A percentile compares a stretch with the other conserved stretches of the same genome.
phyloP scores from a whole-genome alignment of 2,329 filamentous ascomycete genomes.

The Paecilomyces variotii region DNA sequence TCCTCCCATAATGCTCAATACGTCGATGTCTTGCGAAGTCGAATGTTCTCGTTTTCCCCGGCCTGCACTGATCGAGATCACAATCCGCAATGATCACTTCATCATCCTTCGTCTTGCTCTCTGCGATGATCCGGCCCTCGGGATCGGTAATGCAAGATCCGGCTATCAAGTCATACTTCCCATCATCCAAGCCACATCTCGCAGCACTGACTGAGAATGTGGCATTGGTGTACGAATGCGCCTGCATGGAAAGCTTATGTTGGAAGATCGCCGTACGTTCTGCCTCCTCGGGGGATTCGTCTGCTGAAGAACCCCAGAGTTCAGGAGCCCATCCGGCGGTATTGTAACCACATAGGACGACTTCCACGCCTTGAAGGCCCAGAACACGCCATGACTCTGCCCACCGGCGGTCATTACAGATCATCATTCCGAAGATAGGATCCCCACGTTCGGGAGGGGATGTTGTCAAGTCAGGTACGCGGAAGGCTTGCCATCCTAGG shows the following conservation, averaged over 20 bases:
- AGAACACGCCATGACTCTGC: constrained; percentile 46
- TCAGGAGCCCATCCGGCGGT: constrained; percentile 43
- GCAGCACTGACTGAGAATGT: constrained; percentile 44
- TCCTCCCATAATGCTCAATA: constrained; percentile 21
- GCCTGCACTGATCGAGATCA: constrained; percentile 41
- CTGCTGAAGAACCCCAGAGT: constrained; percentile 34
- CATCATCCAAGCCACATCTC: constrained; percentile 45
- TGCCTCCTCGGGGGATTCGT: constrained; percentile 38
- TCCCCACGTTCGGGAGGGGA: constrained; percentile 33
- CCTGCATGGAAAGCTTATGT: constrained; percentile 44
- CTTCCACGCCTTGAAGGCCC: constrained; percentile 44
- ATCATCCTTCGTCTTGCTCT: constrained; percentile 41
- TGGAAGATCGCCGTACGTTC: constrained; percentile 45
- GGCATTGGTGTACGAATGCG: constrained; percentile 46
- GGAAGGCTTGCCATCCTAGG: constrained; percentile 47
- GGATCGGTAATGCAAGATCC: constrained; percentile 43
- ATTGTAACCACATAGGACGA: constrained; percentile 45
- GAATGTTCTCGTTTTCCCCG: constrained; percentile 41
- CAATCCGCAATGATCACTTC: constrained; percentile 46
- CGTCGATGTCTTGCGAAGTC: constrained; percentile 24
- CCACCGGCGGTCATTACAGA: constrained; percentile 51
- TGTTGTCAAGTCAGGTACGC: constrained; percentile 40
- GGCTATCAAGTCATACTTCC: constrained; percentile 41
- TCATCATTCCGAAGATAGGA: constrained; percentile 48
- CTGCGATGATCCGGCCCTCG: constrained; percentile 43